phyloP scores from a whole-genome alignment of 1,139 yeast species.

The Hemisphaericaspora xylofermentans region DNA sequence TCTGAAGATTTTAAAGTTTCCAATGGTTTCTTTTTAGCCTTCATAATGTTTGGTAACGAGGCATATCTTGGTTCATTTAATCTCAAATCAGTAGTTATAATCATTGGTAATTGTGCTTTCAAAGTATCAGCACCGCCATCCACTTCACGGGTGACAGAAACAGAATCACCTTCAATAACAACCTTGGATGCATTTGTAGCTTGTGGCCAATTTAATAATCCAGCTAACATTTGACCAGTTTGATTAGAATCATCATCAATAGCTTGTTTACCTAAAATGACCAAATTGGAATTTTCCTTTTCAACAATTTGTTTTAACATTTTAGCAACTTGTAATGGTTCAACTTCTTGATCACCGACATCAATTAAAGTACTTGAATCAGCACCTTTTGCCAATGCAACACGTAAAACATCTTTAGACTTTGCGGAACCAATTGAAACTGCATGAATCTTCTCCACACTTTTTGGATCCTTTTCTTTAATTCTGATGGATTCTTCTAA shows the following conservation, averaged over 20 bases:
- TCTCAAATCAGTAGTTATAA: conserved; percentile 90
- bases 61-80: conserved; percentile 94
- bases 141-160: conserved; percentile 83
- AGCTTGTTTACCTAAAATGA: conserved; percentile 92
- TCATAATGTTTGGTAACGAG: conserved; percentile 92
- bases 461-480: conserved; percentile 64
- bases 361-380: conserved; percentile 83
- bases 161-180: conserved; percentile 57
- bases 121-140: conserved; percentile 94
- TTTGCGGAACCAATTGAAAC: conserved; percentile 89
- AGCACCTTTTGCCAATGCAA: conserved; percentile 93
- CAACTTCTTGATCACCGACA: conserved; percentile 69
- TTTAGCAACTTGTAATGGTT: conserved; percentile 92
- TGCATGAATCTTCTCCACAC: conserved; percentile 83
- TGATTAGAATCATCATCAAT: conserved; percentile 94
- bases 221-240: conserved; percentile 98
- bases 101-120: conserved; percentile 74
- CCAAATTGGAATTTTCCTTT: conserved; percentile 68
- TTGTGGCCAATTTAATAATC: conserved; percentile 93
- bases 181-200: conserved; percentile 96
- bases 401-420: conserved; percentile 83
- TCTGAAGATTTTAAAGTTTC: conserved; percentile 69
- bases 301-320: conserved; percentile 73
- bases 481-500: conserved; percentile 86
- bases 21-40: conserved; percentile 95